Base-by-base conservation (phyloP, 2,329 filamentous ascomycete species). In the Ascochyta koolunga region DNA sequence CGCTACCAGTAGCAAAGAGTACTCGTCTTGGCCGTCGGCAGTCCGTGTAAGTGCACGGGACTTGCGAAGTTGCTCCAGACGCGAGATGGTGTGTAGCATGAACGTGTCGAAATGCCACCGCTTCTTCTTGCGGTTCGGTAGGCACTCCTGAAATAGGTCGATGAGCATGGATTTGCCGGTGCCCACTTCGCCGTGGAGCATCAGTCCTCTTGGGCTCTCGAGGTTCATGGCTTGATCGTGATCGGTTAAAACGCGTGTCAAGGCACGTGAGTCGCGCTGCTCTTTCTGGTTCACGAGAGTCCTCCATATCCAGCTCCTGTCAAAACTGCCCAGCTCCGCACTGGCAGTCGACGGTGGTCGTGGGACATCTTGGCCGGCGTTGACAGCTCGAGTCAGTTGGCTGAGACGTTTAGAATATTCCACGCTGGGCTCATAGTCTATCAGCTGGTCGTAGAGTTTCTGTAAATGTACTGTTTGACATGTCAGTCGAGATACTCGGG, bases 101-200 rank as follows among this genome's bases (percentile, higher is more conserved):
- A 95, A 95, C 0, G 89, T 91, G 70, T 91, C 91, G 75, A 92
- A 95, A 69, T 93, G 90, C 86, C 88, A 92, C 55, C 89, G 80
- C 62, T 83, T 80, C 77, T 93, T 93, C 66, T 86, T 87, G 38
- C 81, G 78, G 15, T 86, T 91, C 1, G 90, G 90, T 4, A 95
- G 76, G 44, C 88, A 89, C 45, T 91, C 87, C 13, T 89, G 89
- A n/a, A 95, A 84, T 0, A 95, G 77, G 66, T 93, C 90, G 13
- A 93, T 81, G n/a, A 95, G 82, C 89, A 95, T 92, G 5, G 86
- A 89, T 71, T 95, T 95, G 13, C 90, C 90, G 0, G 89, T 91
- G 10, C 90, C 90, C 1, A 95, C 90, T 68, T 92, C 89, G 6
- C 90, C 90, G 22, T 91, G 90, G 0, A 95, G 80, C 68, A 93